A percentile compares a stretch with the other conserved stretches of the same genome.
Evolutionary conservation across 495 filamentous ascomycete genomes (phyloP).

Genomic region (Trichoderma reesei): DNA sequence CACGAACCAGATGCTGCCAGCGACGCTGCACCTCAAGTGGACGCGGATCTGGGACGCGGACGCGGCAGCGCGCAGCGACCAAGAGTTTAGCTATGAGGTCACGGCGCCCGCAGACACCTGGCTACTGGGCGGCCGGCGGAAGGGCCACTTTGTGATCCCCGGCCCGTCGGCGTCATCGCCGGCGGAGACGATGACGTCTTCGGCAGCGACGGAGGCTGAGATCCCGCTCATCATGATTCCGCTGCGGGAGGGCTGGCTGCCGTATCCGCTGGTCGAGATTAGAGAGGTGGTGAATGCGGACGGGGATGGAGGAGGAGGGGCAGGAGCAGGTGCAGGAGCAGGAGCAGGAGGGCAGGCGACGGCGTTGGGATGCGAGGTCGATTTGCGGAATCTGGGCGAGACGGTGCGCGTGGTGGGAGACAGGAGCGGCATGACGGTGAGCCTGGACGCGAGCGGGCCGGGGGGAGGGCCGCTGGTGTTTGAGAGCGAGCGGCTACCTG

Average conservation of each 20-base stretch:
- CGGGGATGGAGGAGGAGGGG: conserved; percentile 5
- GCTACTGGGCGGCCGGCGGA: conserved; percentile 73
- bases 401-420: conserved; percentile 68
- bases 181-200: conserved; percentile 32
- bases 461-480: conserved; percentile 55
- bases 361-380: conserved; percentile 55
- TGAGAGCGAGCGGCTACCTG: conserved; percentile 35
- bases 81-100: conserved; percentile 80
- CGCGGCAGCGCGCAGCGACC: conserved; percentile 30
- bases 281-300: conserved; percentile 35
- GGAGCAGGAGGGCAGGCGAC: neutral
- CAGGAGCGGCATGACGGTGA: conserved; percentile 65
- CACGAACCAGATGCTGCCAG: conserved; percentile 60
- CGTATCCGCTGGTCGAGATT: conserved; percentile 72
- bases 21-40: conserved; percentile 62
- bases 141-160: conserved; percentile 62
- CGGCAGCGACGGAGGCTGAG: conserved; percentile 34
- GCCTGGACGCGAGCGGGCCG: conserved; percentile 53
- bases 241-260: conserved; percentile 61
- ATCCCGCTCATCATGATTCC: conserved; percentile 66
- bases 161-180: conserved; percentile 16
- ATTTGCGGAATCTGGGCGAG: conserved; percentile 67
- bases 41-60: conserved; percentile 66
- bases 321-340: too few species aligned
- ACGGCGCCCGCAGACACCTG: conserved; percentile 66